These are phyloP conservation scores for Micractinium sp. DNA, from an alignment of 139 green algal species.

Conservation along the genomic window DNA sequence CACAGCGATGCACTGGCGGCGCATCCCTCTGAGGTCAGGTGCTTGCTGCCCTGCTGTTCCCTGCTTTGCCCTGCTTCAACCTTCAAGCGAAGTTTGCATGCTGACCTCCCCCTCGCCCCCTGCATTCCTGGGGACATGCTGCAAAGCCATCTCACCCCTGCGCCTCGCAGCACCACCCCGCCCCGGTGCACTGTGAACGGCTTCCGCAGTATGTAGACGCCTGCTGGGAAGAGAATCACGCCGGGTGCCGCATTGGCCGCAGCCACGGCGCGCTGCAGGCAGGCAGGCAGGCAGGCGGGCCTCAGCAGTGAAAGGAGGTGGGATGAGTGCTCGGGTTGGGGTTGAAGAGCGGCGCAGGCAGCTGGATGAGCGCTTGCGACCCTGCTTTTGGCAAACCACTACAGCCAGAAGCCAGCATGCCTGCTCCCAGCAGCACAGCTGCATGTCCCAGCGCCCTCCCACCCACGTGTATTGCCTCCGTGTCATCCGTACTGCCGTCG, in stretches of 20 bases:
- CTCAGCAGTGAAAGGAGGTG: background rate
- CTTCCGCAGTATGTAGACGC: background rate
- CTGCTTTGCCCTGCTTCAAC: too few relatives aligned
- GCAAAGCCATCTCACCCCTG: slow-evolving; percentile 6
- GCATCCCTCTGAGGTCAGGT: background rate
- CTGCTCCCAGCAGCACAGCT: background rate
- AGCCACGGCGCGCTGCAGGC: background rate
- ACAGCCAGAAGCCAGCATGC: too few relatives aligned
- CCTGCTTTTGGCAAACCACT: too few relatives aligned
- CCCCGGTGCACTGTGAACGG: background rate
- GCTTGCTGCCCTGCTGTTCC: too few relatives aligned
- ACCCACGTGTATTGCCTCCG: background rate
- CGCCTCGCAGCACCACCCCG: slow-evolving; percentile 1
- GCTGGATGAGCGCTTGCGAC: background rate
- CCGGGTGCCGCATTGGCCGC: background rate
- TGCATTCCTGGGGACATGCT: background rate
- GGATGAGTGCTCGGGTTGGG: background rate
- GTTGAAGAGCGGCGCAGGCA: background rate
- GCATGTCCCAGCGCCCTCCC: background rate
- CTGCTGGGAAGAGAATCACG: background rate
- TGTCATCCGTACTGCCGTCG: slow-evolving; percentile 2
- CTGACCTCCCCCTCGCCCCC: too few relatives aligned
- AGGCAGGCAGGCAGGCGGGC: background rate
- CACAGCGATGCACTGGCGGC: background rate
- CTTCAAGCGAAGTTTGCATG: too few relatives aligned